A percentile compares a stretch with the other conserved stretches of the same genome.
Conservation (phyloP, 805 yeast genomes). For the Barnettozyma salicaria region DNA sequence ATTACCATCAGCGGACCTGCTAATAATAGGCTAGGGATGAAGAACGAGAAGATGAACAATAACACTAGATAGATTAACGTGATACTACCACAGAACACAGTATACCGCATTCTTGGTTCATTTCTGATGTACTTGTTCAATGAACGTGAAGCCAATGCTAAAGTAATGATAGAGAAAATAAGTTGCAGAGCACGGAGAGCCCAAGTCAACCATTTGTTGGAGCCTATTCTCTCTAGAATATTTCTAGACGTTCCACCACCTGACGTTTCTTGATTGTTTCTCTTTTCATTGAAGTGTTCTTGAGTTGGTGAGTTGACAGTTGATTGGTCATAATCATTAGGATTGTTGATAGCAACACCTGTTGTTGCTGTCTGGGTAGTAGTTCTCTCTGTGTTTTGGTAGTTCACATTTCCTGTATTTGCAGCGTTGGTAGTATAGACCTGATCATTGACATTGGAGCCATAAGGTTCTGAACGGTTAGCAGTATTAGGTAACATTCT, state of each 20-base stretch:
- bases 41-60: conserved; percentile 18
- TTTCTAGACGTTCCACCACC: neutral
- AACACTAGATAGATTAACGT: conserved; percentile 26
- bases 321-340: conserved; percentile 21
- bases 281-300: conserved; percentile 16
- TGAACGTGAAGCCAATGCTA: conserved; percentile 27
- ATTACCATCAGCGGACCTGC: conserved; percentile 25
- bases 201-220: conserved; percentile 10
- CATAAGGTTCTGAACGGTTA: too few species aligned
- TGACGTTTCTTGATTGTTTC: conserved; percentile 1
- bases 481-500: too few species aligned
- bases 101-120: conserved; percentile 29
- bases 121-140: conserved; percentile 20
- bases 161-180: conserved; percentile 24
- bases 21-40: conserved; percentile 18
- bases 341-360: neutral
- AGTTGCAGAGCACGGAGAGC: conserved; percentile 23
- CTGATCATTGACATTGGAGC: too few species aligned
- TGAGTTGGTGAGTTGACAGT: conserved; percentile 20
- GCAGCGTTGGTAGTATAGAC: neutral
- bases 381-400: neutral
- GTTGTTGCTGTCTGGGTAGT: neutral
- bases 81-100: conserved; percentile 28
- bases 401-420: neutral
- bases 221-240: conserved; percentile 1